These are phyloP conservation scores for Jackrogersella minutella DNA, from an alignment of 495 filamentous ascomycete species.

Conservation along the genomic window DNA sequence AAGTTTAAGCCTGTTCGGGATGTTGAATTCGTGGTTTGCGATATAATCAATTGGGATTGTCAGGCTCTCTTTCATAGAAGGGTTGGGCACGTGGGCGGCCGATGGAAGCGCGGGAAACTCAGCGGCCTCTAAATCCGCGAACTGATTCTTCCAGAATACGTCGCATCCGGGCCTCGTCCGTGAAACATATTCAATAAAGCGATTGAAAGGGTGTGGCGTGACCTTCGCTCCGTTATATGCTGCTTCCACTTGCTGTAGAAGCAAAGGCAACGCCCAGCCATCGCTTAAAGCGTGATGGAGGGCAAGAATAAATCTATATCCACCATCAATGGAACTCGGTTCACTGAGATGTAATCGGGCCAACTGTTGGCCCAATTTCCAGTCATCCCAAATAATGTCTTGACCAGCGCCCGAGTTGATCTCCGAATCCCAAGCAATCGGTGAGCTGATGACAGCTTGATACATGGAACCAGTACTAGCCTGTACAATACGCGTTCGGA, in stretches of 20 bases:
- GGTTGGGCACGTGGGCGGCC: conserved; percentile 31
- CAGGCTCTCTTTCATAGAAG: not conserved
- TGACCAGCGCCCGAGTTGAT: not conserved
- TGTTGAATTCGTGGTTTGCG: not conserved
- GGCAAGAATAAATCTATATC: conserved; percentile 59
- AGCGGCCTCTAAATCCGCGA: conserved; percentile 25
- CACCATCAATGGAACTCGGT: not conserved
- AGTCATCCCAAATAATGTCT: not conserved
- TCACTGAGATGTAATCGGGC: not conserved
- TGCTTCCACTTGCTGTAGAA: conserved; percentile 55
- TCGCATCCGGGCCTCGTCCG: conserved; percentile 22
- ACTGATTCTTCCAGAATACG: conserved; percentile 35
- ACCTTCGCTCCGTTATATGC: conserved; percentile 23
- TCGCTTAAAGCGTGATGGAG: conserved; percentile 73
- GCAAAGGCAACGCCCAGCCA: conserved; percentile 64
- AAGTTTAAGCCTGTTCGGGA: conserved; percentile 38
- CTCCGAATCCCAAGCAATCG: not conserved
- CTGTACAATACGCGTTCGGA: conserved; percentile 41
- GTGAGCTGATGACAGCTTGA: not conserved
- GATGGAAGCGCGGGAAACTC: conserved; percentile 46
- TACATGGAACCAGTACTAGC: not conserved
- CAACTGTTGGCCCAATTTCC: not conserved
- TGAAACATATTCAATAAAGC: conserved; percentile 35
- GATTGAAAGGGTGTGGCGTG: not conserved
- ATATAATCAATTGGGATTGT: not conserved